Evolutionary conservation across 495 filamentous ascomycete species (phyloP), one percentile per base, ranked within the genome.

Genomic region (Penicillium steckii): DNA sequence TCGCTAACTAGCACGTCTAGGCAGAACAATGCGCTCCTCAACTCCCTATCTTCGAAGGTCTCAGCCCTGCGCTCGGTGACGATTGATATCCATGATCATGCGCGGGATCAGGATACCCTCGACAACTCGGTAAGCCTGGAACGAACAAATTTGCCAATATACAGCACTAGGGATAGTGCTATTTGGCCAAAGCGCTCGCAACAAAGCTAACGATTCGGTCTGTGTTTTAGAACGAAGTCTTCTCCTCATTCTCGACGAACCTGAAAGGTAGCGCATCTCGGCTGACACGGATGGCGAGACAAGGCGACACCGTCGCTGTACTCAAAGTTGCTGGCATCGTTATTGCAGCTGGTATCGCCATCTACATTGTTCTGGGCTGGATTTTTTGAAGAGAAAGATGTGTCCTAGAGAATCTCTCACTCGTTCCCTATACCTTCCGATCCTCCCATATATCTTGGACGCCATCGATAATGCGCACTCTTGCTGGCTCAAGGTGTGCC

Each of bases 81-180:
- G n/a, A 84, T 97, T 38, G 90, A 97, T 73, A 98, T 98, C 66
- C 95, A 97, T 74, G 91, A 97, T 73, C 88, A 91, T 65, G 94
- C 94, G 32, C 81, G 89, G 32, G 82, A 87, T 61, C 92, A 96
- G 62, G 82, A 86, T 46, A 79, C 94, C 23, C 88, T 98, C 51
- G 91, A 97, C 67, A 80, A 82, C 59, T 90, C 89, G 37, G 91
- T 95, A 82, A 15, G 83, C 72, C 42, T 45, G 18, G 1, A 22
- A 46, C 21, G 3, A 55, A 33, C 33, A 44, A 17, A 17, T 25
- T 49, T 15, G 18, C 40, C 24, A 48, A 2, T 44, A 26, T 4
- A 46, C 3, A 13, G 32, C 32, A 6, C 32, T 35, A 4, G 32
- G 32, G 32, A 35, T 15, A 35, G 26, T 5, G 26, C 26, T 27